Percentiles rank a stretch among this genome's conserved stretches.
These are phyloP conservation scores for Cladosporium velox DNA, from an alignment of 2,329 filamentous ascomycete genomes.

Conservation along the genomic window DNA sequence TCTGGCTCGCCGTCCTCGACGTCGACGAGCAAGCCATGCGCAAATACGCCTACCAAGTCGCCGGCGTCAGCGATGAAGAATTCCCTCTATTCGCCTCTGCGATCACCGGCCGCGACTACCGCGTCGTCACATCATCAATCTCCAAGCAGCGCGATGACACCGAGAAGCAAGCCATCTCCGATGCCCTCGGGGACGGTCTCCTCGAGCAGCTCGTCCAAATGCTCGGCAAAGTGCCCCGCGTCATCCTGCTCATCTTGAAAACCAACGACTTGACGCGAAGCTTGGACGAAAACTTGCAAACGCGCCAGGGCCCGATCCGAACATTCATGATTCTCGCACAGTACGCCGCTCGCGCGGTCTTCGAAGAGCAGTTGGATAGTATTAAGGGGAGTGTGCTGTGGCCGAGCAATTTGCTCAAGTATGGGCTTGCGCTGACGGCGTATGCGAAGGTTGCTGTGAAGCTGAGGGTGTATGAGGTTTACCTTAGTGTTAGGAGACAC, in stretches of 20 bases:
- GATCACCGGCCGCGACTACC: constrained; percentile 91
- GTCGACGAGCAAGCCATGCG: constrained; percentile 85
- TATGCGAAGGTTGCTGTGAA: constrained; percentile 61
- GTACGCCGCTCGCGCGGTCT: constrained; percentile 64
- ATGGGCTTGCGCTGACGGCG: constrained; percentile 54
- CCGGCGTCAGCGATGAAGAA: constrained; percentile 82
- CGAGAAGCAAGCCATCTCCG: constrained; percentile 85
- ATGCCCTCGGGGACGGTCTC: constrained; percentile 82
- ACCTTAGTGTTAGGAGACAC: constrained; percentile 53
- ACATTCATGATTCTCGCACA: constrained; percentile 66
- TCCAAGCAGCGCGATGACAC: constrained; percentile 63
- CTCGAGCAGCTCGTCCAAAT: constrained; percentile 85
- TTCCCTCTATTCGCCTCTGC: constrained; percentile 95
- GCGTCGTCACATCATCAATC: constrained; percentile 63
- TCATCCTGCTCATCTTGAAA: constrained; percentile 94
- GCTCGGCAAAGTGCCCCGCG: constrained; percentile 82
- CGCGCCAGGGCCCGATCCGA: constrained; percentile 62
- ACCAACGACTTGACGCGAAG: constrained; percentile 95
- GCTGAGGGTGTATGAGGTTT: constrained; percentile 60
- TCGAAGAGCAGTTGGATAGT: constrained; percentile 60
- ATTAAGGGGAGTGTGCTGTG: constrained; percentile 54
- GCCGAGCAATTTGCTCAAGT: constrained; percentile 54
- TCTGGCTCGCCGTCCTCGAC: constrained; percentile 95
- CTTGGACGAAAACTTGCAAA: constrained; percentile 87
- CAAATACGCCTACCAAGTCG: constrained; percentile 83